These are phyloP conservation scores for Neofusicoccum laricinum DNA, from an alignment of 2,329 filamentous ascomycete genomes.

Conservation along the genomic window DNA sequence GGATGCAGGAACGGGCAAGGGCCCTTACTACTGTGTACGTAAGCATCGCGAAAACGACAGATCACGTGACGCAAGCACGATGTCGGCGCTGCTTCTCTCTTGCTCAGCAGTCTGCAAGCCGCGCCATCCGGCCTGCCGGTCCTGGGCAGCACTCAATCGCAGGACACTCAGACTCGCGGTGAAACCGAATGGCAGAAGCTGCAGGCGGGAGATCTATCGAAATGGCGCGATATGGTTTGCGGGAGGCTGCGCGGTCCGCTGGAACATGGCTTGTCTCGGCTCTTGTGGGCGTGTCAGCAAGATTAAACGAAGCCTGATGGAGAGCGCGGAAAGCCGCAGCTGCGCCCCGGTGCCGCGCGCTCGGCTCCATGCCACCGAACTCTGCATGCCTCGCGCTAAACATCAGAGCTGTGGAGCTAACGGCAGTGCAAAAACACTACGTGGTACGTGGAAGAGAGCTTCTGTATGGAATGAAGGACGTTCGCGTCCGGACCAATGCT, in stretches of 20 bases:
- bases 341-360: not conserved
- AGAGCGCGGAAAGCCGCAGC: not conserved
- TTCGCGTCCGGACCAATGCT: too few species aligned
- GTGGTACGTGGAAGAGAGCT: too few species aligned
- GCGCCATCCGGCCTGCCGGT: too few species aligned
- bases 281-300: not conserved
- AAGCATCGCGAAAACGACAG: not conserved
- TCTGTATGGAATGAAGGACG: too few species aligned
- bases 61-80: too few species aligned
- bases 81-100: too few species aligned
- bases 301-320: not conserved
- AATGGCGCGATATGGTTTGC: not conserved
- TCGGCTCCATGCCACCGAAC: not conserved
- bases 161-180: not conserved
- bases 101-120: too few species aligned
- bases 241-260: not conserved
- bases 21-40: not conserved
- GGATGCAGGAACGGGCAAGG: not conserved
- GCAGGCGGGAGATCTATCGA: not conserved
- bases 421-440: too few species aligned
- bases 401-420: not conserved
- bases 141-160: too few species aligned
- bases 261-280: not conserved
- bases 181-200: not conserved
- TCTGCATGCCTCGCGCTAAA: not conserved